These are phyloP conservation scores for Dendryphion nanum DNA, from an alignment of 2,329 filamentous ascomycete genomes.

Conservation along the genomic window DNA sequence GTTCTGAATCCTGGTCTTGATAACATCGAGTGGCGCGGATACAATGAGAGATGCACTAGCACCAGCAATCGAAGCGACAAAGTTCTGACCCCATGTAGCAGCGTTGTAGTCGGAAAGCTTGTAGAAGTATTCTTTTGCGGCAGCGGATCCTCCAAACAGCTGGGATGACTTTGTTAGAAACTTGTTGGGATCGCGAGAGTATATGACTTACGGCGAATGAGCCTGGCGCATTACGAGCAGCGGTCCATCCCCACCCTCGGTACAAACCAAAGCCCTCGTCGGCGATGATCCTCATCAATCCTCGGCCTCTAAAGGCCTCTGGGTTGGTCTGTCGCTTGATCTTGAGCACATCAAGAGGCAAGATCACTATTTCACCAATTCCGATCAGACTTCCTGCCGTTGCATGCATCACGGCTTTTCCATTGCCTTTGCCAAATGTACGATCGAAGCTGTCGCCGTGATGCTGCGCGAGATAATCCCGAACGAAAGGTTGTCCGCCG, in stretches of 20 bases:
- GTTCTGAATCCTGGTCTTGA: constrained; percentile 98
- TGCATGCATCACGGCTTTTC: constrained; percentile 97
- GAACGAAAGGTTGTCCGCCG: constrained; percentile 90
- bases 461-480: constrained; percentile 81
- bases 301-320: constrained; percentile 92
- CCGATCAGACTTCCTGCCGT: constrained; percentile 93
- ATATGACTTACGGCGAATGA: constrained; percentile 78
- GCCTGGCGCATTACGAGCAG: constrained; percentile 91
- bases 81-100: constrained; percentile 93
- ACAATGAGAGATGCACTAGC: constrained; percentile 93
- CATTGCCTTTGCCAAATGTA: constrained; percentile 92
- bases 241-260: constrained; percentile 96
- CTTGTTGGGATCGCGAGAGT: background rate
- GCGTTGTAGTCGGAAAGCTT: constrained; percentile 90
- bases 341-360: constrained; percentile 95
- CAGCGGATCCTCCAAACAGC: constrained; percentile 96
- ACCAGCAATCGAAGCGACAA: constrained; percentile 91
- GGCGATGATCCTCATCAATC: constrained; percentile 81
- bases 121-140: constrained; percentile 96
- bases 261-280: constrained; percentile 97
- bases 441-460: constrained; percentile 81
- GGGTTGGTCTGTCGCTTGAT: constrained; percentile 99
- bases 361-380: constrained; percentile 92
- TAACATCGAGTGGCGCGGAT: constrained; percentile 93
- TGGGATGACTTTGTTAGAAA: constrained; percentile 39